Evolutionary conservation across 306 rosid genomes (phyloP), one percentile per base, ranked within the genome.

Genomic region (Cucurbita pepo): DNA sequence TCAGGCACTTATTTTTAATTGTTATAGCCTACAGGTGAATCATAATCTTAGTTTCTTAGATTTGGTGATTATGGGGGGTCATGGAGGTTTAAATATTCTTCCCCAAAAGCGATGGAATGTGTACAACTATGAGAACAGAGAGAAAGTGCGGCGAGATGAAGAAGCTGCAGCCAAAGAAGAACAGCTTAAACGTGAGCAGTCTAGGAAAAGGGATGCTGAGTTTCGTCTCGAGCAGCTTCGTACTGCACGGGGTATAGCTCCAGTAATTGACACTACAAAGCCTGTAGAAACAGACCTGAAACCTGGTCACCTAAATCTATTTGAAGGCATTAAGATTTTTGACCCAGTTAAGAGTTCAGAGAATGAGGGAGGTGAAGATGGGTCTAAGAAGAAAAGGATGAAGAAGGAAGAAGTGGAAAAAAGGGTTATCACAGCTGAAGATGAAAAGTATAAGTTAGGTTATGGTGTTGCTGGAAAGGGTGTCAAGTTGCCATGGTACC

Each of bases 41-140:
- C 44, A 37, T 52, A 4, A 66, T 61, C 69, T 61, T 56, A 22
- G 37, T 56, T 21, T 76, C n/a, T 43, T 69, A 54, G 43, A 22
- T 54, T 54, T 14, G 22, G 74, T 36, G 16, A 56, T 30, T 14
- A 93, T 93, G 97, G 97, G 98, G 66, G 97, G 98, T 3, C 98
- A 90, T 58, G 98, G 98, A 12, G 97, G 97, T 72, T 77, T 93
- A 51, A 93, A 90, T 74, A 93, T 93, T 56, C 96, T 93, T 59
- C 98, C 98, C 22, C 98, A 93, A 82, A 93, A 93, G 83, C 85
- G 94, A 14, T 93, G 98, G 98, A 93, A 90, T 75, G 98, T 93
- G 21, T 93, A 93, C 84, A 88, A 87, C 75, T 93, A 25, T 72
- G 98, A 93, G 1, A 93, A 93, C 76, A 76, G 94, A 73, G 98